phyloP scores from a whole-genome alignment of 179 eudicot genomes.

The Pouteria campechiana region DNA sequence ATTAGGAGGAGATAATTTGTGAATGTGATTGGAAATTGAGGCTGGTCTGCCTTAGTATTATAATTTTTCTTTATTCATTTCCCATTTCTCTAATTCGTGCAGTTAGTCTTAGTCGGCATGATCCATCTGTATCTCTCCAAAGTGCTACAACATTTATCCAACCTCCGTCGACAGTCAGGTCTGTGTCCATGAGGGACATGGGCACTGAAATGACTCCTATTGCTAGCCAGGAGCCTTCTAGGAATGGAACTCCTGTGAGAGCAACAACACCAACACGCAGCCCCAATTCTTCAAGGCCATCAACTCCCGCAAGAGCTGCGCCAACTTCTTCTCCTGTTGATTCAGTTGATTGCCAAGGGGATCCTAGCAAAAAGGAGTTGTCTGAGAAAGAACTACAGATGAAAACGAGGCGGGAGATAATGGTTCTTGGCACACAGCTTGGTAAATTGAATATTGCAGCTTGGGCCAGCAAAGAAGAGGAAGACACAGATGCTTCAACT shows the following conservation, averaged over 20 bases:
- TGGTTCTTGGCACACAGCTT: conserved; percentile 66
- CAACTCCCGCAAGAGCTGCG: conserved; percentile 38
- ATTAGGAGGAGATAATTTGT: no score
- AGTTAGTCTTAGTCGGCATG: conserved; percentile 42
- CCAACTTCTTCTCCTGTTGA: conserved; percentile 17
- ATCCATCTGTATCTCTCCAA: conserved; percentile 29
- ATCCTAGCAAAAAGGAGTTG: conserved; percentile 19
- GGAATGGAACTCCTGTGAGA: conserved; percentile 70
- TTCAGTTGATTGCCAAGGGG: conserved; percentile 9
- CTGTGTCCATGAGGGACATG: conserved; percentile 81
- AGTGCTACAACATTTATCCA: conserved; percentile 27
- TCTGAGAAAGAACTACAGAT: conserved; percentile 58
- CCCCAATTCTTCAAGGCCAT: conserved; percentile 38
- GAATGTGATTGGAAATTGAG: no score
- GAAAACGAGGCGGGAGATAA: conserved; percentile 63
- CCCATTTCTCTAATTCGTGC: conserved; percentile 11
- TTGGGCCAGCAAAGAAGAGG: conserved; percentile 72
- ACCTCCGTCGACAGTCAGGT: conserved; percentile 40
- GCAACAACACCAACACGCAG: conserved; percentile 60
- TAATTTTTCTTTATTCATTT: neutral
- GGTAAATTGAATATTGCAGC: conserved; percentile 71
- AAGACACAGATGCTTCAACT: conserved; percentile 26
- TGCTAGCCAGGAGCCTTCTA: conserved; percentile 79
- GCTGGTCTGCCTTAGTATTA: no score
- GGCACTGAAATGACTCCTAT: conserved; percentile 83